phyloP scores from a whole-genome alignment of 2,329 filamentous ascomycete genomes.

The Talaromyces sp. region DNA sequence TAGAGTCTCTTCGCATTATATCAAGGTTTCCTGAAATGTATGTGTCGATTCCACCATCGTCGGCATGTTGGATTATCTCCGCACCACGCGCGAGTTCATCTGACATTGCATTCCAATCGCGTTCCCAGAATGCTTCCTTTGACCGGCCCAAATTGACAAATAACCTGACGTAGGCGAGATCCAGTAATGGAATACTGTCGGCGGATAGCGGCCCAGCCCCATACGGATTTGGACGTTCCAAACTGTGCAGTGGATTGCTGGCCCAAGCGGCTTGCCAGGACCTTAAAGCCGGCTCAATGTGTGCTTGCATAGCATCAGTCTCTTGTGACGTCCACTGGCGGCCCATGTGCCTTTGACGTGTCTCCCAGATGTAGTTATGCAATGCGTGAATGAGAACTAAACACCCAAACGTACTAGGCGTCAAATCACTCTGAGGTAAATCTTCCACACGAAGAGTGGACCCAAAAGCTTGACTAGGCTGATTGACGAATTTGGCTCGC shows the following conservation, averaged over 20 bases:
- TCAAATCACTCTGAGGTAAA: constrained; percentile 57
- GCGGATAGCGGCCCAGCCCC: constrained; percentile 77
- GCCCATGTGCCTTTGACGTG: constrained; percentile 79
- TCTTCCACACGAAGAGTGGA: constrained; percentile 46
- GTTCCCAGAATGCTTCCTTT: constrained; percentile 90
- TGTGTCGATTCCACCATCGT: constrained; percentile 35
- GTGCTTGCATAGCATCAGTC: constrained; percentile 90
- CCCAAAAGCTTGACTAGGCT: constrained; percentile 38
- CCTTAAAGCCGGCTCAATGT: constrained; percentile 87
- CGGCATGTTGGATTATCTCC: constrained; percentile 69
- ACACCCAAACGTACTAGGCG: constrained; percentile 87
- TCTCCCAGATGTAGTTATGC: constrained; percentile 99
- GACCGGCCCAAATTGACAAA: constrained; percentile 90
- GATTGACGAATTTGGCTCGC: constrained; percentile 47
- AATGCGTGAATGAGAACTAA: constrained; percentile 87
- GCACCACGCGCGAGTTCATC: constrained; percentile 75
- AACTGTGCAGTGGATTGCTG: constrained; percentile 74
- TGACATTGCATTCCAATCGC: constrained; percentile 87
- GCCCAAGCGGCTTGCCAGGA: constrained; percentile 94
- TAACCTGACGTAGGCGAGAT: constrained; percentile 84
- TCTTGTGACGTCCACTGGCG: constrained; percentile 87
- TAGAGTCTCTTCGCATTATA: constrained; percentile 29
- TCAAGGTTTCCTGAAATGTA: constrained; percentile 18
- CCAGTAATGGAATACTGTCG: constrained; percentile 83
- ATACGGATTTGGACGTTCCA: constrained; percentile 79